Base-by-base conservation (phyloP, 257 asterid genomes). In the Nicotiana sylvestris region DNA sequence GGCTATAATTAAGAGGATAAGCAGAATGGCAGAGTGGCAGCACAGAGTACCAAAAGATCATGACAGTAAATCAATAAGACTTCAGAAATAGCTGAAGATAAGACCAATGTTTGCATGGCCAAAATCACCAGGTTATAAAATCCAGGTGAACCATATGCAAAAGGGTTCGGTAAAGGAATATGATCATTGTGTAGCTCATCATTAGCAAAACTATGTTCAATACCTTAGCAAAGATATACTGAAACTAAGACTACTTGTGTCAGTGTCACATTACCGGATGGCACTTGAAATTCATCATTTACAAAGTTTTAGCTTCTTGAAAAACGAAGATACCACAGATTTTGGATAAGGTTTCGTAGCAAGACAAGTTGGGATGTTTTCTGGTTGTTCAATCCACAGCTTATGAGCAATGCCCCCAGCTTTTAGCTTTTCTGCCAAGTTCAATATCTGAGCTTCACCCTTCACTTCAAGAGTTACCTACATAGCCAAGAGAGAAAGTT, bases 381-480 rank as follows among this genome's bases (percentile, higher is more conserved):
- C 98, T 0, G 99, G 98, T 77, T 93, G 98, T 85, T 96, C 99
- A 76, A 92, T 89, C 99, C 98, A 96, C 83, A 96, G 83, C 88
- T 94, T 96, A 85, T 93, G 95, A 89, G 89, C 92, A 76, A 96
- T 88, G 80, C 91, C 92, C 25, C 90, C 92, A 0, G 86, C 89
- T 83, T 90, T 94, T 60, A 96, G 90, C 87, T 93, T 94, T 76
- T 89, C 98, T 0, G 97, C 89, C 85, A 96, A 87, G 89, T 85
- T 94, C 37, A 89, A 39, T 60, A 96, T 68, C 90, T 94, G 98
- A 61, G 95, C 66, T 87, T 94, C 97, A 27, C 96, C 97, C 87
- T 96, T 96, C 25, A 94, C 98, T 88, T 96, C 99, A 72, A 96
- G 95, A 2, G 98, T 93, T 15, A 96, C 98, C 98, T 93, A 91